Evolutionary conservation across 257 asterid genomes (phyloP).

Genomic region (Ilex asprella): DNA sequence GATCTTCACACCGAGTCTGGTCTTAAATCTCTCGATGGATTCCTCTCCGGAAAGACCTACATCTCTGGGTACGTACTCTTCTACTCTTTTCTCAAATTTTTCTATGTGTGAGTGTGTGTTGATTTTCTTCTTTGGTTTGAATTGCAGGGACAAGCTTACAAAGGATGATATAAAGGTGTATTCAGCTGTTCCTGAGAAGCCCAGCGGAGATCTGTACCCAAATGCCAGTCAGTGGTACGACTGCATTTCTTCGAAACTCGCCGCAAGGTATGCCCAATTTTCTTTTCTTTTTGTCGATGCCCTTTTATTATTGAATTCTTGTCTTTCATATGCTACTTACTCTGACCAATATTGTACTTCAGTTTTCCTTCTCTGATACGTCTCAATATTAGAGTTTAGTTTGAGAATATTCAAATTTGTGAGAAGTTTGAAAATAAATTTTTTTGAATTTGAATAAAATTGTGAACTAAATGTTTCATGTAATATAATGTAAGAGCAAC

Average conservation of each 20-base stretch:
- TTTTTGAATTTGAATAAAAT: too few species aligned
- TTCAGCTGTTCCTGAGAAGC: slow-evolving; percentile 45
- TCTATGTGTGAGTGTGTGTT: too few species aligned
- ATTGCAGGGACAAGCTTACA: slow-evolving; percentile 51
- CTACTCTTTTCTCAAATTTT: background rate
- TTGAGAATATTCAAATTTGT: too few species aligned
- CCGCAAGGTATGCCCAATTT: slow-evolving; percentile 41
- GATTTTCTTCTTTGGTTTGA: background rate
- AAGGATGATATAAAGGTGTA: slow-evolving; percentile 75
- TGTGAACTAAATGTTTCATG: too few species aligned
- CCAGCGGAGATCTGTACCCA: slow-evolving; percentile 64
- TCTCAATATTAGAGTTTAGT: too few species aligned
- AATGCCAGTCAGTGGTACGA: slow-evolving; percentile 78
- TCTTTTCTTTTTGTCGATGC: background rate
- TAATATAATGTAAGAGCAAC: too few species aligned
- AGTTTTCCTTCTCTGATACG: too few species aligned
- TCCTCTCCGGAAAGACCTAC: slow-evolving; percentile 65
- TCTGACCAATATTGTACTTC: background rate
- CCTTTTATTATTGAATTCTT: background rate
- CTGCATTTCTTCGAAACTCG: slow-evolving; percentile 46
- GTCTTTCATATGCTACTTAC: background rate
- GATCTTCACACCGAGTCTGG: slow-evolving; percentile 86
- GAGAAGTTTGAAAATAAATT: too few species aligned
- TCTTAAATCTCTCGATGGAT: slow-evolving; percentile 55
- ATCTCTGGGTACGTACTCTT: slow-evolving; percentile 55